Evolutionary conservation across 1,284 basidiomycete genomes (phyloP).

Genomic region (Pseudozyma sp.): DNA sequence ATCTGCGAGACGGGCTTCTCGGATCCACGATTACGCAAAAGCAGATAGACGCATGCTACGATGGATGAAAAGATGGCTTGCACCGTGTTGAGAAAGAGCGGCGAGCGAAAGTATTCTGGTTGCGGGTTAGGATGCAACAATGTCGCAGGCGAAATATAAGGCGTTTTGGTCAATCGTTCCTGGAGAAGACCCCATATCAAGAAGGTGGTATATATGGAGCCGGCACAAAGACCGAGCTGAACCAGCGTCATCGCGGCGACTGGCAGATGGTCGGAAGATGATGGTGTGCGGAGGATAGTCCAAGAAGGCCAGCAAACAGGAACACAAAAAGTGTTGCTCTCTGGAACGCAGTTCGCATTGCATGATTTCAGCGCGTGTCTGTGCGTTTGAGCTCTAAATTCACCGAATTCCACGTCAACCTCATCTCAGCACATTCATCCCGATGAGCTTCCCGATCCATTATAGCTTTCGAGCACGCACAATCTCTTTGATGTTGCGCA

Average conservation of each 20-base stretch:
- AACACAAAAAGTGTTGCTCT: slow-evolving; percentile 16
- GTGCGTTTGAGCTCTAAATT: too few species aligned
- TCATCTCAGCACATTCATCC: too few species aligned
- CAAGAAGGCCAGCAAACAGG: background rate
- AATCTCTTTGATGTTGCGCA: too few species aligned
- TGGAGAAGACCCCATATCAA: slow-evolving; percentile 68
- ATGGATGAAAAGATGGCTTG: slow-evolving; percentile 85
- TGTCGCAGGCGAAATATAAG: slow-evolving; percentile 48
- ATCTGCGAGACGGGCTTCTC: slow-evolving; percentile 25
- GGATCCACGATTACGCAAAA: slow-evolving; percentile 73
- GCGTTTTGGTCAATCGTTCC: slow-evolving; percentile 66
- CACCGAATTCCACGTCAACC: too few species aligned
- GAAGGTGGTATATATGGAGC: slow-evolving; percentile 66
- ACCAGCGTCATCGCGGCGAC: slow-evolving; percentile 38
- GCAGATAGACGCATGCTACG: slow-evolving; percentile 83
- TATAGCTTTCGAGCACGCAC: too few species aligned
- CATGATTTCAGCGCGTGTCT: too few species aligned
- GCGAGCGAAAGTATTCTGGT: slow-evolving; percentile 77
- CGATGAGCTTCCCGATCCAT: too few species aligned
- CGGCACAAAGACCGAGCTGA: slow-evolving; percentile 60
- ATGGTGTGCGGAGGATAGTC: slow-evolving; percentile 2
- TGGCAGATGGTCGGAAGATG: background rate
- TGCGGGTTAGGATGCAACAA: slow-evolving; percentile 50
- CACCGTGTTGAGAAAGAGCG: slow-evolving; percentile 85
- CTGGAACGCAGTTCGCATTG: background rate